Conservation (phyloP, 768 basidiomycete genomes). For the Panellus pusillus region DNA sequence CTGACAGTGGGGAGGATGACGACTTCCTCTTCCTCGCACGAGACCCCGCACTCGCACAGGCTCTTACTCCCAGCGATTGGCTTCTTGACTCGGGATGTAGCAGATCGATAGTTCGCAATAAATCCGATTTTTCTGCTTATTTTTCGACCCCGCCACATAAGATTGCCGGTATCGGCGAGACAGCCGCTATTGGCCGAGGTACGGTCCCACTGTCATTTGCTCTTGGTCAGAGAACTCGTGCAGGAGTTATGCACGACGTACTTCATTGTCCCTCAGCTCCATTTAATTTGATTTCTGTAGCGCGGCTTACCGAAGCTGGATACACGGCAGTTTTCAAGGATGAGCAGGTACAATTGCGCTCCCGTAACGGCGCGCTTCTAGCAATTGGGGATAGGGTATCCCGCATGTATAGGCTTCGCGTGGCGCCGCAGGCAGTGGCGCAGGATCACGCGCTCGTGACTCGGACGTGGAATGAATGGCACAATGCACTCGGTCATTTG, state of each 20-base stretch:
- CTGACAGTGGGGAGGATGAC: background rate
- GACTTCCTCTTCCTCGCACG: background rate
- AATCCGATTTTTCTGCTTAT: slow-evolving; percentile 7
- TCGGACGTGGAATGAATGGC: slow-evolving; percentile 16
- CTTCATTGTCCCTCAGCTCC: slow-evolving; percentile 7
- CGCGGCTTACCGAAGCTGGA: slow-evolving; percentile 4
- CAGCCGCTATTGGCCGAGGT: slow-evolving; percentile 2
- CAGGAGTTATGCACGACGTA: background rate
- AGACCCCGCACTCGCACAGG: background rate
- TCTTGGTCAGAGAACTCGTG: background rate
- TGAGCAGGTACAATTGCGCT: background rate
- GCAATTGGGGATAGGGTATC: too few relatives aligned
- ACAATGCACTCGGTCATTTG: slow-evolving; percentile 23
- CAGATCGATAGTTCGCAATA: slow-evolving; percentile 1
- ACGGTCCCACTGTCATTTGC: background rate
- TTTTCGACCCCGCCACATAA: slow-evolving; percentile 7
- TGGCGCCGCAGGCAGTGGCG: too few relatives aligned
- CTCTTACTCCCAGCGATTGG: background rate
- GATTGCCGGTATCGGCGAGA: slow-evolving; percentile 2
- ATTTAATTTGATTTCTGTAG: slow-evolving; percentile 5
- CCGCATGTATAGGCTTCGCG: too few relatives aligned
- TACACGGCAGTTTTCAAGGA: too few relatives aligned
- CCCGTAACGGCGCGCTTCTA: background rate
- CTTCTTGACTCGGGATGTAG: background rate
- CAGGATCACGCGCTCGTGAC: background rate